phyloP scores from a whole-genome alignment of 306 rosid genomes.

The Malus sylvestris region DNA sequence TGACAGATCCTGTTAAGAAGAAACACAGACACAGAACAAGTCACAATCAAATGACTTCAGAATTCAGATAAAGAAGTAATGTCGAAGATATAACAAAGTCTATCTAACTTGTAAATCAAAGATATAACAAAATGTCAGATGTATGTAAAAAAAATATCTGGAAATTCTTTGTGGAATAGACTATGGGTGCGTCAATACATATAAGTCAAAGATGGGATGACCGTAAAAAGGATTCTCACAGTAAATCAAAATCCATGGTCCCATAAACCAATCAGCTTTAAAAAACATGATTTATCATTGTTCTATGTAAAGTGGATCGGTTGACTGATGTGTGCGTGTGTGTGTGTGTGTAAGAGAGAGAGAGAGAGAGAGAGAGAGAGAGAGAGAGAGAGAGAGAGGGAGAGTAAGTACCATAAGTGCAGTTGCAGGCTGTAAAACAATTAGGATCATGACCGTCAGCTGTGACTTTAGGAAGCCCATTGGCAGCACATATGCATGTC shows the following conservation, averaged over 20 bases:
- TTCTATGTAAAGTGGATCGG: not conserved
- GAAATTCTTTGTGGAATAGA: not conserved
- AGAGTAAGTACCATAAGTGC: conserved; percentile 61
- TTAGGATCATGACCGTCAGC: conserved; percentile 33
- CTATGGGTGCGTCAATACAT: not conserved
- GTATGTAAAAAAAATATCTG: not conserved
- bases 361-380: conserved; percentile 23
- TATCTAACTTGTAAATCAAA: not conserved
- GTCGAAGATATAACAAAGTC: not conserved
- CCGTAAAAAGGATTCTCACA: not conserved
- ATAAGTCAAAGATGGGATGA: not conserved
- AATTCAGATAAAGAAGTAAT: not conserved
- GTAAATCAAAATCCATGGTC: not conserved
- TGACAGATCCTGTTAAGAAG: conserved; percentile 52
- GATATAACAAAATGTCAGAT: not conserved
- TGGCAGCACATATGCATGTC: conserved; percentile 68
- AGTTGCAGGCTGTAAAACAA: conserved; percentile 84
- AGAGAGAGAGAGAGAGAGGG: conserved; percentile 13
- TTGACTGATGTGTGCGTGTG: not conserved
- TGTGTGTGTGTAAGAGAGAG: not conserved
- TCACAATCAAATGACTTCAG: not conserved
- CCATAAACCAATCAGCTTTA: not conserved
- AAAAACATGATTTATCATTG: not conserved
- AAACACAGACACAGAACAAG: conserved; percentile 19
- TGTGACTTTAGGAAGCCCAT: conserved; percentile 68